Percentiles rank a stretch among this genome's conserved stretches.
phyloP scores from a whole-genome alignment of 2,329 filamentous ascomycete species.

The Trichoderma koningii region DNA sequence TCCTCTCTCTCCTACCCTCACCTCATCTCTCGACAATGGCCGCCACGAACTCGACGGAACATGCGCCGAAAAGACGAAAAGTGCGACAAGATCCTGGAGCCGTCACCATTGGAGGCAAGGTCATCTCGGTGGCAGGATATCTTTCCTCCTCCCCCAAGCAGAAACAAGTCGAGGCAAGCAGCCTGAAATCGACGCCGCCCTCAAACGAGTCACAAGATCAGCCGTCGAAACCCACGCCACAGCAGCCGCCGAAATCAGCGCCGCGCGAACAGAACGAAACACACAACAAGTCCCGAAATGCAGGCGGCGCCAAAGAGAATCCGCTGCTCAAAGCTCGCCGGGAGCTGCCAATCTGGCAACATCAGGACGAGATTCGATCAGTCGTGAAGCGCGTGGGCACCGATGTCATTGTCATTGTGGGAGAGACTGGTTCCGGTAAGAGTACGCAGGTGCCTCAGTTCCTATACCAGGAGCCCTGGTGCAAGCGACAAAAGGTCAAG shows the following conservation, averaged over 20 bases:
- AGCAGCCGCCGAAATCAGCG: background rate
- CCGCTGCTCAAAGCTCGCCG: slow-evolving; percentile 55
- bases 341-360: slow-evolving; percentile 77
- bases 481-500: slow-evolving; percentile 59
- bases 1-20: background rate
- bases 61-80: slow-evolving; percentile 45
- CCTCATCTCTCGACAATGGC: slow-evolving; percentile 32
- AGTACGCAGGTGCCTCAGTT: slow-evolving; percentile 97
- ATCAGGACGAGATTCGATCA: slow-evolving; percentile 68
- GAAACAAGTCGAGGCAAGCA: slow-evolving; percentile 32
- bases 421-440: slow-evolving; percentile 95
- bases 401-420: slow-evolving; percentile 80
- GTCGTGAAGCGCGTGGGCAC: slow-evolving; percentile 57
- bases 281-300: slow-evolving; percentile 21
- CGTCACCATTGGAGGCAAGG: slow-evolving; percentile 51
- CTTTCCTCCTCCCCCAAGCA: slow-evolving; percentile 42
- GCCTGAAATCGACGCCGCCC: background rate
- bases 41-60: slow-evolving; percentile 32
- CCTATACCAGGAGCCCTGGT: slow-evolving; percentile 77
- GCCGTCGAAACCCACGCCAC: background rate
- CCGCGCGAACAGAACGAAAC: background rate
- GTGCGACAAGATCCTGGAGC: slow-evolving; percentile 39
- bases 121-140: slow-evolving; percentile 54
- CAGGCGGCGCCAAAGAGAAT: slow-evolving; percentile 36
- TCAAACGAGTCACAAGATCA: slow-evolving; percentile 11